Conservation (phyloP, 495 filamentous ascomycete species). For the Hypoxylon trugodes region DNA sequence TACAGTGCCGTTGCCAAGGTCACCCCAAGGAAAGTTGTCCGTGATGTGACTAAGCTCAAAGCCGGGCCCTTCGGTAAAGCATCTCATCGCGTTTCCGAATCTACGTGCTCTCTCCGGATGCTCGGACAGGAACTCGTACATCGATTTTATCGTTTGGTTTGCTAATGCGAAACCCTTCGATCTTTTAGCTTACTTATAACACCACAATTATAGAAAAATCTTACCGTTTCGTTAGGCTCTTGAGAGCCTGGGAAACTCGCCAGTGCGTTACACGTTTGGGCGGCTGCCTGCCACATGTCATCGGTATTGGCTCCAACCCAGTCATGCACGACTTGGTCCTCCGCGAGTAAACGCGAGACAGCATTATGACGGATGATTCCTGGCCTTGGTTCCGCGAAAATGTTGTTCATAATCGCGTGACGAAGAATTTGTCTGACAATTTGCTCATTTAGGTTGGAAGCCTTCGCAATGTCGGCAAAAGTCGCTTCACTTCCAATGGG, state of each 20-base stretch:
- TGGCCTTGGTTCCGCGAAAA: slow-evolving; percentile 54
- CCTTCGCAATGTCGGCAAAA: slow-evolving; percentile 43
- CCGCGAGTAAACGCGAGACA: slow-evolving; percentile 44
- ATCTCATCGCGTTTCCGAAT: slow-evolving; percentile 49
- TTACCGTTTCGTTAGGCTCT: slow-evolving; percentile 42
- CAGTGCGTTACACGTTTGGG: slow-evolving; percentile 34
- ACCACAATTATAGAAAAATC: neutral
- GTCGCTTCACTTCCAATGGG: slow-evolving; percentile 45
- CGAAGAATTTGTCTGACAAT: slow-evolving; percentile 52
- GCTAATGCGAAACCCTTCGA: slow-evolving; percentile 43
- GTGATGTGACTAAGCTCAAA: neutral
- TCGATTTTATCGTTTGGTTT: slow-evolving; percentile 43
- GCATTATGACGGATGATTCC: slow-evolving; percentile 54
- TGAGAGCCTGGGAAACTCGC: slow-evolving; percentile 27
- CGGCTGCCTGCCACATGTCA: slow-evolving; percentile 50
- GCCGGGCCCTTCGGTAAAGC: neutral
- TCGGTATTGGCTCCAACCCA: slow-evolving; percentile 47
- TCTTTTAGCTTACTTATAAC: neutral
- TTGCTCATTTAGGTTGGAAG: slow-evolving; percentile 31
- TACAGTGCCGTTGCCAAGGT: slow-evolving; percentile 34
- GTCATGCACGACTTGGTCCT: slow-evolving; percentile 37
- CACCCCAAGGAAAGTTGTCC: neutral
- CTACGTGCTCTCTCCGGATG: slow-evolving; percentile 41
- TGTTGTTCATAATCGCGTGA: slow-evolving; percentile 52
- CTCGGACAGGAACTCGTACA: slow-evolving; percentile 43